These are phyloP conservation scores for Maudiozyma bulderi DNA, from an alignment of 805 yeast species.

Conservation along the genomic window DNA sequence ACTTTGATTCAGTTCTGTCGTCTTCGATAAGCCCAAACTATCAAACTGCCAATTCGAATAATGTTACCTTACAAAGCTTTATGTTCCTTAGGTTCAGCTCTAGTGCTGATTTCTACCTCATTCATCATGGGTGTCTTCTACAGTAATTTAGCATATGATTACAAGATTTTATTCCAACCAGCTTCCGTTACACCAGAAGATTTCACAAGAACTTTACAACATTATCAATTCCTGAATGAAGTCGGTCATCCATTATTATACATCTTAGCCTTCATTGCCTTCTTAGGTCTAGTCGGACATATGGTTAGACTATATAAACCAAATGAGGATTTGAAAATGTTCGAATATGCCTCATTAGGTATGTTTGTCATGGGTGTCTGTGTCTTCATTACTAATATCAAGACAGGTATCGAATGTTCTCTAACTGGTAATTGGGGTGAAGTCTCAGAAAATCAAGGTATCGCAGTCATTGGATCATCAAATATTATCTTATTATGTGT, in stretches of 20 bases:
- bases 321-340: conserved; percentile 69
- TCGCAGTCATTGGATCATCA: conserved; percentile 87
- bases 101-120: conserved; percentile 40
- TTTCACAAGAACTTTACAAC: conserved; percentile 53
- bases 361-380: conserved; percentile 63
- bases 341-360: conserved; percentile 83
- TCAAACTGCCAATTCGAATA: not conserved
- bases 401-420: conserved; percentile 68
- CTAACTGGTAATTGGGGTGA: conserved; percentile 84
- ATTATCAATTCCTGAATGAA: conserved; percentile 66
- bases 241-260: conserved; percentile 37
- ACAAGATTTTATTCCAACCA: conserved; percentile 59
- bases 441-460: conserved; percentile 74
- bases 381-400: conserved; percentile 76
- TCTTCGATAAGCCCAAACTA: too few species aligned
- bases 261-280: conserved; percentile 55
- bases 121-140: conserved; percentile 74
- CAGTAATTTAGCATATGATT: conserved; percentile 76
- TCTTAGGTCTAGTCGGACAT: conserved; percentile 62
- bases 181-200: conserved; percentile 37
- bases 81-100: conserved; percentile 24
- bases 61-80: conserved; percentile 21
- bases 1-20: too few species aligned
- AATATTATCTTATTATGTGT: conserved; percentile 64
- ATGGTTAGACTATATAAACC: conserved; percentile 79